phyloP scores from a whole-genome alignment of 2,329 filamentous ascomycete genomes.

The Pleoardoris graminearum region DNA sequence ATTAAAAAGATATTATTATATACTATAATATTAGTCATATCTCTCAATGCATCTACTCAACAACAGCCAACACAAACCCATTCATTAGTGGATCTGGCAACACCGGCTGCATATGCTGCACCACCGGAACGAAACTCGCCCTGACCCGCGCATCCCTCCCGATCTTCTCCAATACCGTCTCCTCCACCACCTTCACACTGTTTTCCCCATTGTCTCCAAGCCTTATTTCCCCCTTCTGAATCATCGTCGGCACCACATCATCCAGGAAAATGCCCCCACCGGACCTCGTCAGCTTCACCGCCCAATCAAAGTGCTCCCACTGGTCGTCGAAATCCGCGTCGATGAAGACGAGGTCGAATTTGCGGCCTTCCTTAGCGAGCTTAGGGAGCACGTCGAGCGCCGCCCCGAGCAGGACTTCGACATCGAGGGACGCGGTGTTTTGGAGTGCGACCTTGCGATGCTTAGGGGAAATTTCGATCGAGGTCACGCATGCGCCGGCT shows the following conservation, averaged over 20 bases:
- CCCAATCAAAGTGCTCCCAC: constrained; percentile 51
- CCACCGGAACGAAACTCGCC: constrained; percentile 46
- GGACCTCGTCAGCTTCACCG: constrained; percentile 42
- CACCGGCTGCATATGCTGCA: constrained; percentile 23
- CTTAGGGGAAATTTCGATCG: constrained; percentile 53
- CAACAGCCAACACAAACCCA: constrained; percentile 43
- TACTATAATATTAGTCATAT: no score
- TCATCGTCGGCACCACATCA: constrained; percentile 48
- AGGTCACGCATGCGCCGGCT: constrained; percentile 49
- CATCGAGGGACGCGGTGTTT: constrained; percentile 49
- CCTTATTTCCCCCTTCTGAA: constrained; percentile 30
- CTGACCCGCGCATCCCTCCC: constrained; percentile 45
- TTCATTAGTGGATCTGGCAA: constrained; percentile 32
- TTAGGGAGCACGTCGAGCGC: constrained; percentile 46
- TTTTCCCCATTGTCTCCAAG: background rate
- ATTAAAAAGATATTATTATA: no score
- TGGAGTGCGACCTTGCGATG: constrained; percentile 50
- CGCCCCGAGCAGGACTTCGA: constrained; percentile 50
- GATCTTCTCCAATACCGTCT: constrained; percentile 40
- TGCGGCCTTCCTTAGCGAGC: constrained; percentile 45
- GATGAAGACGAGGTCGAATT: constrained; percentile 55
- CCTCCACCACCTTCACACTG: constrained; percentile 19
- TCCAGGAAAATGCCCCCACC: constrained; percentile 50
- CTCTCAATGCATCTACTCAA: constrained; percentile 28
- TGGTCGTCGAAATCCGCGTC: constrained; percentile 54